Conservation (phyloP, 768 basidiomycete species). For the Xerocomellus chrysenteron region DNA sequence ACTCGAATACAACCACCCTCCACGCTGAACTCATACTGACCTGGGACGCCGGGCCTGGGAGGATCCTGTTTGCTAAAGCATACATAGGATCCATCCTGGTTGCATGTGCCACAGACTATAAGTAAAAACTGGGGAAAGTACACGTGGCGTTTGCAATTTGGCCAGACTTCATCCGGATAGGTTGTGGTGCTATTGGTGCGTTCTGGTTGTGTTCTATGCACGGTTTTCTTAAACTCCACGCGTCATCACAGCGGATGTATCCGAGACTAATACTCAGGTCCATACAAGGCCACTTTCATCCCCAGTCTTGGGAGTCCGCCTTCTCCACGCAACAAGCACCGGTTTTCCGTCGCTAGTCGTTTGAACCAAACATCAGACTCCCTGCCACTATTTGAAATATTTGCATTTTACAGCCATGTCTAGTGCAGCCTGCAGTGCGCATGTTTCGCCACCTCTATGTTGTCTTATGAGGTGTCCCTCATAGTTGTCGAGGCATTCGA, state of each 20-base stretch:
- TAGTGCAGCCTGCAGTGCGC: neutral
- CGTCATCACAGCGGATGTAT: too few species aligned
- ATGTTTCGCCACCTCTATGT: neutral
- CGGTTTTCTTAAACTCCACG: too few species aligned
- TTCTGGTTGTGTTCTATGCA: too few species aligned
- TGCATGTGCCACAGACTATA: neutral
- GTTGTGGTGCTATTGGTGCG: too few species aligned
- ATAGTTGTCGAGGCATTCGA: neutral
- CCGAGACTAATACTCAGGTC: too few species aligned
- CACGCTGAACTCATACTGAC: neutral
- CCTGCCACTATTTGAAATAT: neutral
- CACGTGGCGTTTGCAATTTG: neutral
- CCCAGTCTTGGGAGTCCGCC: neutral
- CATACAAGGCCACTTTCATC: neutral
- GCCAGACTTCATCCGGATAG: too few species aligned
- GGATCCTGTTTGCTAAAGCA: neutral
- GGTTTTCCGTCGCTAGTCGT: too few species aligned
- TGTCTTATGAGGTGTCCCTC: neutral
- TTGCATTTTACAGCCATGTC: neutral
- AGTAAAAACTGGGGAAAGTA: neutral
- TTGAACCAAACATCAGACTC: neutral
- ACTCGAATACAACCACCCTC: neutral
- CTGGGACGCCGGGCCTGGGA: neutral
- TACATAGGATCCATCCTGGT: neutral
- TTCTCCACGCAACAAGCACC: neutral